Base-by-base conservation (phyloP, 2,329 filamentous ascomycete species). In the Hymenoscyphus albidus region DNA sequence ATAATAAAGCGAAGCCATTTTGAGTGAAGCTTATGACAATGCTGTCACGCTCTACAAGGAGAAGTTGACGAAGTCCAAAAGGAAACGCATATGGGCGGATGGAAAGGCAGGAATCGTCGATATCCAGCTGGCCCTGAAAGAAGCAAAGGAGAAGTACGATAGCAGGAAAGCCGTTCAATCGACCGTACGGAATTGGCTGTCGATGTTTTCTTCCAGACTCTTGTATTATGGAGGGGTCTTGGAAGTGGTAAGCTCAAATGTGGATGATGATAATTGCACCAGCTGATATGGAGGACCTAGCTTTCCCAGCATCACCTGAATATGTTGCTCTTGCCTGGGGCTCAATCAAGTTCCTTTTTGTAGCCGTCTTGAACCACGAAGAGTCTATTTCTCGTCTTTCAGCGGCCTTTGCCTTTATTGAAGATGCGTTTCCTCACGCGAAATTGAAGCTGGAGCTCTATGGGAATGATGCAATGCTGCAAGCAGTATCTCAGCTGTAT, bases 401-500 rank as follows among this genome's bases (percentile, higher is more conserved):
- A 5, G 64, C 60, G 51, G 63, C 51, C 2, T 35, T 59, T 9
- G 61, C 54, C 1, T 2, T 38, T 1, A 66, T 70, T 32, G 66
- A 59, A 10, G 68, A 68, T 38, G 14, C 42, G 12, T 54, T 70
- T 1, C 68, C 66, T 6, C 59, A 62, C 44, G 61, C 56, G 4
- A 40, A 67, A 3, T 22, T 68, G 1, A 48, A 22, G 1, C 12
- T 58, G 1, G 35, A 22, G 5, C 64, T 72, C 5, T 74, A 74
- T 51, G 72, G 70, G 2, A 74, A 70, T 6, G 40, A 62, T 0
- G 13, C 27, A 13, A 73, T 75, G 67, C 67, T 66, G 57, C 7
- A 66, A 12, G 63, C 69, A 5, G 56, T 74, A 6, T 57, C 64
- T 1, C 35, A 58, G 14, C 65, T 76, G 0, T 76, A 76, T 59